Percentiles rank a stretch among this genome's conserved stretches.
Conservation (phyloP, 352 stramenopile genomes). For the Globisporangium echinulatum region DNA sequence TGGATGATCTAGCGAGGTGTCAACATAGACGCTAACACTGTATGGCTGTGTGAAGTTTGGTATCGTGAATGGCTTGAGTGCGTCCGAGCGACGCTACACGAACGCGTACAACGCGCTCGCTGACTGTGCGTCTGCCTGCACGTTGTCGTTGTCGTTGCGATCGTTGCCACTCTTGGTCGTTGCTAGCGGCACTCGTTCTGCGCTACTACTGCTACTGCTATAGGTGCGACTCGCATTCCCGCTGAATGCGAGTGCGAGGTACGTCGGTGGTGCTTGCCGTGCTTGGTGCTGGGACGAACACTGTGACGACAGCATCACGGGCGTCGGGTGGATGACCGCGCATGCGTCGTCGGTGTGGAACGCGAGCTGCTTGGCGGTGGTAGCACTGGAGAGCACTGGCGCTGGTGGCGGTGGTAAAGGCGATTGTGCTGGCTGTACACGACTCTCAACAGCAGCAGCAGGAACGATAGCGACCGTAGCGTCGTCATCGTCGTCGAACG, state of each 20-base stretch:
- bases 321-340: conserved; percentile 10
- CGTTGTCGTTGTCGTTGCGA: conserved; percentile 16
- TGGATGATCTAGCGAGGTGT: too few relatives aligned
- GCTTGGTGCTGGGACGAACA: background rate
- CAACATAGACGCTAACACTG: too few relatives aligned
- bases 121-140: conserved; percentile 4
- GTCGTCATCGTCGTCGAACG: conserved; percentile 13
- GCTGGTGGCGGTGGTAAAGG: too few relatives aligned
- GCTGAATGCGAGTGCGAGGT: conserved; percentile 47
- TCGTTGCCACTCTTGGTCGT: background rate
- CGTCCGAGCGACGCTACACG: too few relatives aligned
- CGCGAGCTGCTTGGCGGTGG: conserved; percentile 4
- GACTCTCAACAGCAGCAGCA: too few relatives aligned
- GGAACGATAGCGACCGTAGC: background rate
- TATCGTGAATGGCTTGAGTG: background rate
- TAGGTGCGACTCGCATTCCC: conserved; percentile 7
- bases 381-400: background rate
- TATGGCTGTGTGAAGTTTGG: too few relatives aligned
- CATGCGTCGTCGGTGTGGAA: background rate
- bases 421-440: too few relatives aligned
- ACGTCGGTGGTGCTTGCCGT: conserved; percentile 11
- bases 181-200: background rate
- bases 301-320: background rate
- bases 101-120: background rate
- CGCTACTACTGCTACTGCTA: conserved; percentile 5